These are phyloP conservation scores for Aspergillus carlsbadensis DNA, from an alignment of 495 filamentous ascomycete species.

Conservation along the genomic window DNA sequence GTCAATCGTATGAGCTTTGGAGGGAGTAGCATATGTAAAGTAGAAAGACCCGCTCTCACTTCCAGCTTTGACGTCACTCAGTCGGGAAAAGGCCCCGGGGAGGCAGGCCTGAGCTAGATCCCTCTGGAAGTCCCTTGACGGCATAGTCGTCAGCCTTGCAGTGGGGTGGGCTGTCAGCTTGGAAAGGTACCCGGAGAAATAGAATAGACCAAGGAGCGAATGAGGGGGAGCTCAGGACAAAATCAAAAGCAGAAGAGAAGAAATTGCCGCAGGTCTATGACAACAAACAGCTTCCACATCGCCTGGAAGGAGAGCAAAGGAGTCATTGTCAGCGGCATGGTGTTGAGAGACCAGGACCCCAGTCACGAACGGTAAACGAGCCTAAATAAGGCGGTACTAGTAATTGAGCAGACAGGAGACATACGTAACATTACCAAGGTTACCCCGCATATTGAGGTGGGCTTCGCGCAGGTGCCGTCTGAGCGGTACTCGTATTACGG, in stretches of 20 bases:
- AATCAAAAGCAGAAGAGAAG: too few species aligned
- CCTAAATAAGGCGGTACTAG: too few species aligned
- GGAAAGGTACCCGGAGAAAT: background rate
- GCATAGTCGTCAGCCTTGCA: constrained; percentile 5
- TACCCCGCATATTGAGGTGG: background rate
- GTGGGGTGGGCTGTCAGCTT: background rate
- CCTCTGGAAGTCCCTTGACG: constrained; percentile 13
- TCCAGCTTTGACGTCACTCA: constrained; percentile 51
- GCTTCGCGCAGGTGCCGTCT: background rate
- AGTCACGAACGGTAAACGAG: too few species aligned
- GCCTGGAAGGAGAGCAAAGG: too few species aligned
- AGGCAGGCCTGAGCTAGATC: constrained; percentile 47
- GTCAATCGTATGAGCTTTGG: constrained; percentile 30
- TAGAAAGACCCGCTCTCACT: constrained; percentile 63
- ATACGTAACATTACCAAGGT: too few species aligned
- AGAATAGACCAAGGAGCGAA: background rate
- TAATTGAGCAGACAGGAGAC: too few species aligned
- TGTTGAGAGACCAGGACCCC: too few species aligned
- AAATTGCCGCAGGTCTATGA: too few species aligned
- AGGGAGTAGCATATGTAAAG: constrained; percentile 47
- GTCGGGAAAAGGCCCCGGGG: constrained; percentile 30
- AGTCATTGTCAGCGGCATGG: too few species aligned
- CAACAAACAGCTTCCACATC: too few species aligned
- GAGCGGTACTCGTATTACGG: background rate
- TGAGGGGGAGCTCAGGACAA: background rate